These are phyloP conservation scores for Cutaneotrichosporon dermatis DNA, from an alignment of 1,284 basidiomycete genomes.

Conservation along the genomic window DNA sequence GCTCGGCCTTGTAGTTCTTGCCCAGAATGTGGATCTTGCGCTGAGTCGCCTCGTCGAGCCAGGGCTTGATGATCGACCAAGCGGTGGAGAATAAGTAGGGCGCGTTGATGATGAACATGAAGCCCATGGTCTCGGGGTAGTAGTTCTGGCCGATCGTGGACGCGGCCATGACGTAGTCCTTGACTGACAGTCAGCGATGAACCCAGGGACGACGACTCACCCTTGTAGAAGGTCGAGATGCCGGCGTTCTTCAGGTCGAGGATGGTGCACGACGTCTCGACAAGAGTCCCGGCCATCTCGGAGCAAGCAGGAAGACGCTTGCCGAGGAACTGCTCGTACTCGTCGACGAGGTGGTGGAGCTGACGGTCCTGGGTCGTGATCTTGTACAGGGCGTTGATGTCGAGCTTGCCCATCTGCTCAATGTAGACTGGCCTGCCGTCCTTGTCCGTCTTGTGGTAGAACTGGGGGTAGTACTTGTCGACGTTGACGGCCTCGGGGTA, in stretches of 20 bases:
- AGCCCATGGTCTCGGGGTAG: constrained; percentile 92
- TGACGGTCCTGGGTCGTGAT: constrained; percentile 84
- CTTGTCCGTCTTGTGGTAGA: constrained; percentile 94
- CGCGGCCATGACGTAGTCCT: constrained; percentile 81
- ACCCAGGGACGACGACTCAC: constrained; percentile 20
- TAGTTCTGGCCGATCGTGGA: constrained; percentile 81
- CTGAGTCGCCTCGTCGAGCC: constrained; percentile 93
- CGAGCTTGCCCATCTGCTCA: constrained; percentile 84
- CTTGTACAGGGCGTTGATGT: constrained; percentile 75
- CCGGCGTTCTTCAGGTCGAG: constrained; percentile 84
- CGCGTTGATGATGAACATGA: constrained; percentile 92
- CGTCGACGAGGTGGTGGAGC: constrained; percentile 80
- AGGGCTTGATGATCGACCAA: constrained; percentile 86
- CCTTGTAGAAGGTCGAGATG: constrained; percentile 74
- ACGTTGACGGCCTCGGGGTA: constrained; percentile 81
- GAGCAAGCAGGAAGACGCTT: constrained; percentile 77
- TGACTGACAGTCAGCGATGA: constrained; percentile 55
- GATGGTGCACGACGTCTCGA: constrained; percentile 98
- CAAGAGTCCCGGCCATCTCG: constrained; percentile 66
- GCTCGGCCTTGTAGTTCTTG: constrained; percentile 57
- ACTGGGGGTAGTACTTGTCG: constrained; percentile 91
- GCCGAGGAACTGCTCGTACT: constrained; percentile 86
- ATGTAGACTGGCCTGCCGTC: constrained; percentile 95
- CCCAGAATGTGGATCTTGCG: constrained; percentile 85
- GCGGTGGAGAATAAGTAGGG: constrained; percentile 88